Evolutionary conservation across 2,329 filamentous ascomycete genomes (phyloP), one percentile per base, ranked within the genome.

Genomic region (Fusarium gaditjirri): DNA sequence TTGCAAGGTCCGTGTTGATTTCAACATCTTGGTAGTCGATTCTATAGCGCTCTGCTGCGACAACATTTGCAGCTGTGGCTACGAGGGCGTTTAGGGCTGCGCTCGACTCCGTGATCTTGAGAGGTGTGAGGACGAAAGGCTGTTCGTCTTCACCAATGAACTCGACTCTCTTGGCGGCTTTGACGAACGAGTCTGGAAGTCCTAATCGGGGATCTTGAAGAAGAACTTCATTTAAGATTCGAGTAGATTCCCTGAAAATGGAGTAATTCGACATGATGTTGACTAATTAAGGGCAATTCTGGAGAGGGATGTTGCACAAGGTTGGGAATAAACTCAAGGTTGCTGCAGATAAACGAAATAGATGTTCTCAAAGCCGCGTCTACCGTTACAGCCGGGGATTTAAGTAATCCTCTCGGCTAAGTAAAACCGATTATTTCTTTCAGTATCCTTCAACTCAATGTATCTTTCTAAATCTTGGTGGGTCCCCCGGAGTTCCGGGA

Each of bases 21-120:
- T 55, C 27, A 12, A 55, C n/a, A 27, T 55, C 8, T 9, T 55
- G 53, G 27, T 55, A 44, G 3, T 31, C 7, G 6, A 55, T 29
- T 2, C 38, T 29, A 25, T 46, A 55, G 9, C 53, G 53, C 38
- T 55, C 38, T 10, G 53, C 29, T 16, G 9, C 38, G 4, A 25
- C 53, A 7, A 44, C 53, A 16, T 55, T 55, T 14, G 38, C 53
- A 33, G 53, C 29, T 21, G 53, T 55, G 10, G 53, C 53, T 12
- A 55, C 53, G 8, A 55, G 53, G 6, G 38, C 53, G 23, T 43
- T 55, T 8, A 55, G 29, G 39, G 38, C 38, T 4, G 38, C 38
- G 29, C 53, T 55, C 14, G 53, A 55, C n/a, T 55, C 53, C 5
- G 53, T 55, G 17, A 55, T 55, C 31, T 55, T 55, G n/a, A 55